phyloP scores from a whole-genome alignment of 176 grass and related monocot species.

The Guadua angustifolia region DNA sequence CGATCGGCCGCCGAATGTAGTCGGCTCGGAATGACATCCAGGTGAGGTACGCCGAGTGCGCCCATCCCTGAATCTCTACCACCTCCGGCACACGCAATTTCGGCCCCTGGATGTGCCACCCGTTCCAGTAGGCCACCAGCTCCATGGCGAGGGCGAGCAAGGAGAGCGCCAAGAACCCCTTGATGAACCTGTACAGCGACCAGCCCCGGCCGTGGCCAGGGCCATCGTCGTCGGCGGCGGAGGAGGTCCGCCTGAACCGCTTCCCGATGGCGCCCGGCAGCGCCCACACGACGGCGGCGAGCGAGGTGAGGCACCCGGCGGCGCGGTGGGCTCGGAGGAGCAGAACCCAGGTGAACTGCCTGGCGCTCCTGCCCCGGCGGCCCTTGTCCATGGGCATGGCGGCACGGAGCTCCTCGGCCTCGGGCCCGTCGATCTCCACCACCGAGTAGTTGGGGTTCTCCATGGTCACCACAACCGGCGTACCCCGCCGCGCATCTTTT shows the following conservation, averaged over 20 bases:
- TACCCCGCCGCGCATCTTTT: slow-evolving; percentile 52
- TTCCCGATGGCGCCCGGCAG: slow-evolving; percentile 45
- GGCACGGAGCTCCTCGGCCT: slow-evolving; percentile 43
- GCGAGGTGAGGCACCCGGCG: slow-evolving; percentile 56
- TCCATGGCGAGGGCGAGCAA: slow-evolving; percentile 60
- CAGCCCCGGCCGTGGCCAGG: slow-evolving; percentile 34
- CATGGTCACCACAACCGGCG: slow-evolving; percentile 76
- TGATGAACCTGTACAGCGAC: slow-evolving; percentile 67
- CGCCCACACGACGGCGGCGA: slow-evolving; percentile 51
- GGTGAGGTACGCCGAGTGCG: slow-evolving; percentile 56
- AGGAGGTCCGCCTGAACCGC: slow-evolving; percentile 33
- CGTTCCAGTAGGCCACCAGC: slow-evolving; percentile 68
- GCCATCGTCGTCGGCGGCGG: slow-evolving; percentile 24
- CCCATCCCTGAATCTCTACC: slow-evolving; percentile 63
- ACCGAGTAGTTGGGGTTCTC: slow-evolving; percentile 83
- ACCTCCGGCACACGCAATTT: slow-evolving; percentile 55
- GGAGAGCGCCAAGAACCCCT: slow-evolving; percentile 55
- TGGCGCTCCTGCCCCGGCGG: slow-evolving; percentile 68
- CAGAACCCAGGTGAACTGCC: slow-evolving; percentile 82
- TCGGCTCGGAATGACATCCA: slow-evolving; percentile 67
- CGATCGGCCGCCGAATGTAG: slow-evolving; percentile 63
- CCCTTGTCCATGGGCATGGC: slow-evolving; percentile 58
- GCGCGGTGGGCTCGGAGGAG: slow-evolving; percentile 65
- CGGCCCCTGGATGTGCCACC: slow-evolving; percentile 65
- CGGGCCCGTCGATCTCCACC: slow-evolving; percentile 63